phyloP scores from a whole-genome alignment of 495 filamentous ascomycete species.

The Entonaema liquescens region DNA sequence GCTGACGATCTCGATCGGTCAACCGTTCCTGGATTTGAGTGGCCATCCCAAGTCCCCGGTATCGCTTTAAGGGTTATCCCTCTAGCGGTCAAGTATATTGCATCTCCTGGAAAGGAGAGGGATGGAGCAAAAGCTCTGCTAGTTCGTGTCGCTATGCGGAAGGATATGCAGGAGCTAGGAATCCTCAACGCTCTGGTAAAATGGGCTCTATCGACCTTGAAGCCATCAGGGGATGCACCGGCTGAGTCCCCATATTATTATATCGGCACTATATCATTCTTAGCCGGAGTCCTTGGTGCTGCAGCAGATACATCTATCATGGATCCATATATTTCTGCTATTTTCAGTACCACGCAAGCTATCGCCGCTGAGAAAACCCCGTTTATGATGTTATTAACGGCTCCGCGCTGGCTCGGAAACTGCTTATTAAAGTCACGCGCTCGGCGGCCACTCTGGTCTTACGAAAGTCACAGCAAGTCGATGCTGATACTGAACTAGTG shows the following conservation, averaged over 20 bases:
- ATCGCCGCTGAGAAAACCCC: conserved; percentile 52
- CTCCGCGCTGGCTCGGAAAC: conserved; percentile 80
- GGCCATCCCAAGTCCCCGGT: conserved; percentile 67
- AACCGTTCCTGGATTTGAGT: conserved; percentile 51
- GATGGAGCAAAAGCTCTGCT: conserved; percentile 86
- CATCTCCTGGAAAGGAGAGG: conserved; percentile 81
- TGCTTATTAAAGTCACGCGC: conserved; percentile 82
- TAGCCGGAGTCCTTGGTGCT: conserved; percentile 72
- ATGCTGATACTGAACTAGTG: conserved; percentile 62
- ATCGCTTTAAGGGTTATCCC: conserved; percentile 74
- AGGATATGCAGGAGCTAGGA: conserved; percentile 84
- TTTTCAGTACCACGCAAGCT: conserved; percentile 60
- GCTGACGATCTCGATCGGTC: conserved; percentile 49
- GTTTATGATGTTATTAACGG: conserved; percentile 60
- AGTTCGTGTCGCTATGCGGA: conserved; percentile 78
- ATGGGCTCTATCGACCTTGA: conserved; percentile 71
- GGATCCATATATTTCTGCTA: conserved; percentile 54
- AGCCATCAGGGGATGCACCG: conserved; percentile 43
- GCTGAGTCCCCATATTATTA: conserved; percentile 58
- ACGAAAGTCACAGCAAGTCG: conserved; percentile 51
- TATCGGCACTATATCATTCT: conserved; percentile 79
- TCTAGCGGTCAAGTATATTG: conserved; percentile 74
- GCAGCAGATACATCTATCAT: conserved; percentile 61
- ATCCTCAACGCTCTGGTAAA: conserved; percentile 69
- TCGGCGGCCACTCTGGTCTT: conserved; percentile 72